Evolutionary conservation across 73 alveolate species (phyloP).

Genomic region (Paramecium pentaurelia): DNA sequence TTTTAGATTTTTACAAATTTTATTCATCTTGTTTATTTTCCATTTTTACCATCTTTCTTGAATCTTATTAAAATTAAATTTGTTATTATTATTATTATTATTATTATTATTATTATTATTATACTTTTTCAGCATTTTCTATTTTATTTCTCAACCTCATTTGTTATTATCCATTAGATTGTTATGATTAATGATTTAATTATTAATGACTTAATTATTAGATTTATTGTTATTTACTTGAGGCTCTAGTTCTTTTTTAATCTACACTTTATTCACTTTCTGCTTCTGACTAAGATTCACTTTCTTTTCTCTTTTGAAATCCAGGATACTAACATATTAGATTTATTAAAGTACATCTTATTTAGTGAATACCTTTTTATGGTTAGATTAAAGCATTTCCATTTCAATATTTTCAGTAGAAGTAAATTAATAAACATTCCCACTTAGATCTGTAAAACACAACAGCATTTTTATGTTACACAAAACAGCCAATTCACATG

Average conservation of each 20-base stretch:
- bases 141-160: neutral
- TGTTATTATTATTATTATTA: neutral
- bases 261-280: neutral
- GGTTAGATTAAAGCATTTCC: neutral
- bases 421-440: neutral
- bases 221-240: neutral
- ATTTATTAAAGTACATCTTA: neutral
- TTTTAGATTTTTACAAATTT: neutral
- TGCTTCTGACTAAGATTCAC: neutral
- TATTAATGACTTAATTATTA: neutral
- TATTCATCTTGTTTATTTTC: neutral
- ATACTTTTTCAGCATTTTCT: neutral
- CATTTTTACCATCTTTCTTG: neutral
- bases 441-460: conserved; percentile 51
- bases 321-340: neutral
- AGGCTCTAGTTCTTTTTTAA: neutral
- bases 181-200: neutral
- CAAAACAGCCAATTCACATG: conserved; percentile 57
- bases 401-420: neutral
- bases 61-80: neutral
- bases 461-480: conserved; percentile 49
- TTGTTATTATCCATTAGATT: neutral
- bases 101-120: neutral
- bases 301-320: neutral
- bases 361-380: neutral